Conservation (phyloP, 1,284 basidiomycete genomes). For the Heliocybe sulcata region DNA sequence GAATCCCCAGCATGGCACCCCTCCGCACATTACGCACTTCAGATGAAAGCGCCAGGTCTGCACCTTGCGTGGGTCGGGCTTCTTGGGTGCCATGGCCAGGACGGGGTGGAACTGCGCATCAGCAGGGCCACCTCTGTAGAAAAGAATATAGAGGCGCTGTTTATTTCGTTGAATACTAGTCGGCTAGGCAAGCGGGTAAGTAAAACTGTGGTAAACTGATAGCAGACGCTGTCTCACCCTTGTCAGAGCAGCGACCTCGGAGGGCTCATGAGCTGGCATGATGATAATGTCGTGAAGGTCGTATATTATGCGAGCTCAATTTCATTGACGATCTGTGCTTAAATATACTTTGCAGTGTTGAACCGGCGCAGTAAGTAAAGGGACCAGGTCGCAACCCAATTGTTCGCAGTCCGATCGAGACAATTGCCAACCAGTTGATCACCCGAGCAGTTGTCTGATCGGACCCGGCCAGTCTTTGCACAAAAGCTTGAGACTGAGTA, state of each 20-base stretch:
- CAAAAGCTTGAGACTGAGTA: too few relatives aligned
- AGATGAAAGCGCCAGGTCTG: conserved; percentile 2
- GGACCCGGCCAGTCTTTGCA: too few relatives aligned
- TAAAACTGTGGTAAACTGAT: background rate
- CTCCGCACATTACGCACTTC: background rate
- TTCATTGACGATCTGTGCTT: too few relatives aligned
- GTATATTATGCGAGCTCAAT: too few relatives aligned
- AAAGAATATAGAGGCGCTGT: background rate
- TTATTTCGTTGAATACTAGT: background rate
- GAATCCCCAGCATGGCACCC: background rate
- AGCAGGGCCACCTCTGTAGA: background rate
- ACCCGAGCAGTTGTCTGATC: too few relatives aligned
- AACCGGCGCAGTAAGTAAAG: too few relatives aligned
- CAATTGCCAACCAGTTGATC: too few relatives aligned
- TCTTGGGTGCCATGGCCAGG: background rate
- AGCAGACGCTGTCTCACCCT: background rate
- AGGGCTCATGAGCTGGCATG: background rate
- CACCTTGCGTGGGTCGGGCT: background rate
- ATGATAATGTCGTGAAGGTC: too few relatives aligned
- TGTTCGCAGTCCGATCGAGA: too few relatives aligned
- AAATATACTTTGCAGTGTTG: too few relatives aligned
- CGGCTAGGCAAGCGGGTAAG: background rate
- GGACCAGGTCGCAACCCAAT: too few relatives aligned
- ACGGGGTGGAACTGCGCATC: background rate
- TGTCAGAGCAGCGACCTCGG: background rate